Conservation (phyloP, 306 rosid species). For the Prinsepia uniflora region DNA sequence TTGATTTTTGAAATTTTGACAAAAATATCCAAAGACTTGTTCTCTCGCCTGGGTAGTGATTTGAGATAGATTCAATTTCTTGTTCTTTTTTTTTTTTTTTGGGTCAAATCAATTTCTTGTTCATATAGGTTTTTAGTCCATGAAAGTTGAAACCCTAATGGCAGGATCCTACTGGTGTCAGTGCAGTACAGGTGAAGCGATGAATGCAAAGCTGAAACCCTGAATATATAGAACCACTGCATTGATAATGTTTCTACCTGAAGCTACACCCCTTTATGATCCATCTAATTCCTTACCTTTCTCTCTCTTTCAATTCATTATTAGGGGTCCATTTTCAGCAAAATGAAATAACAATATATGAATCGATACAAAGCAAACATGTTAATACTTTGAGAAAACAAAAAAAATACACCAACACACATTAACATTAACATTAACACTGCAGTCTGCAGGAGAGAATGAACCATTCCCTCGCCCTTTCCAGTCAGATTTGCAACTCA, state of each 20-base stretch:
- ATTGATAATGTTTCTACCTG: conserved; percentile 4
- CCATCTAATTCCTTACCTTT: neutral
- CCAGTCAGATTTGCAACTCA: conserved; percentile 19
- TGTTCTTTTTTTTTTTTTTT: too few relatives aligned
- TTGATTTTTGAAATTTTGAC: too few relatives aligned
- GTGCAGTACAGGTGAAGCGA: neutral
- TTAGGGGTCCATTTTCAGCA: neutral
- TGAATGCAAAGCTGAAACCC: neutral
- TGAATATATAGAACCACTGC: neutral
- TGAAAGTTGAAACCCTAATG: neutral
- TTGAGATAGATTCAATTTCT: too few relatives aligned
- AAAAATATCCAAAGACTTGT: too few relatives aligned
- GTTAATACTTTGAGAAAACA: neutral
- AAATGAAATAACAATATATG: too few relatives aligned
- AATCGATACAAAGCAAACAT: conserved; percentile 4
- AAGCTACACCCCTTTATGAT: neutral
- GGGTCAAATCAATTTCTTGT: too few relatives aligned
- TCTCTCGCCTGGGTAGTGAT: too few relatives aligned
- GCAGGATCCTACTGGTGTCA: neutral
- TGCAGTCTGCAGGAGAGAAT: conserved; percentile 71
- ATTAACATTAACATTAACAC: neutral
- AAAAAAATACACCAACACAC: neutral
- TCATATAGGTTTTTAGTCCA: too few relatives aligned
- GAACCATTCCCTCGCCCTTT: conserved; percentile 65
- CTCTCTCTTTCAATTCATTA: neutral